Conservation (phyloP, 192 early-diverging fungal genomes). For the Coemansia sp. region DNA sequence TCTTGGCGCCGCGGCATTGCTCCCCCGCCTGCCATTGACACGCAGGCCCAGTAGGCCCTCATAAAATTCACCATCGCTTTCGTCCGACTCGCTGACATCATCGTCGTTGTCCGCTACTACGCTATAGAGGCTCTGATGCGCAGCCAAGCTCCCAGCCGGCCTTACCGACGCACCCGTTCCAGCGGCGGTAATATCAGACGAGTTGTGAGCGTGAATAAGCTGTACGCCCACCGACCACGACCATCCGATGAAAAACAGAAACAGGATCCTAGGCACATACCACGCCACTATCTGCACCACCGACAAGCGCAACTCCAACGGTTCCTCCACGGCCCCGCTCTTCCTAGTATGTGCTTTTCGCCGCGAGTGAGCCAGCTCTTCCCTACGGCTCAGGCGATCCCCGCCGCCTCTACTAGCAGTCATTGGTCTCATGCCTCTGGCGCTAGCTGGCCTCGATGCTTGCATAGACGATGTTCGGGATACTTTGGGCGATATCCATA, state of each 20-base stretch:
- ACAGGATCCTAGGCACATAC: constrained; percentile 36
- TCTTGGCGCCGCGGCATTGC: background rate
- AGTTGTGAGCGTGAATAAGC: constrained; percentile 47
- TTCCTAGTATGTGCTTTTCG: constrained; percentile 16
- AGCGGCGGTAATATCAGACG: background rate
- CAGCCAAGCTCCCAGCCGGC: background rate
- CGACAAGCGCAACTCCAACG: constrained; percentile 20
- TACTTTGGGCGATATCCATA: constrained; percentile 49
- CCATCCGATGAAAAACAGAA: constrained; percentile 49
- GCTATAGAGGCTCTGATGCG: background rate
- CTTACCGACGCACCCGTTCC: background rate
- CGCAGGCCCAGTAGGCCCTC: constrained; percentile 6
- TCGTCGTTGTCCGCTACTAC: background rate
- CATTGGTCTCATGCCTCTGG: background rate
- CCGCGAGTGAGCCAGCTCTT: constrained; percentile 8
- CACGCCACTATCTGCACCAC: constrained; percentile 30
- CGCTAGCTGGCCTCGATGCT: background rate
- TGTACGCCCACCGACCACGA: constrained; percentile 43
- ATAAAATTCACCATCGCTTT: constrained; percentile 21
- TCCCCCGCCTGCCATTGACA: background rate
- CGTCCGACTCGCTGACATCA: constrained; percentile 17
- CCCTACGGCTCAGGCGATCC: constrained; percentile 1
- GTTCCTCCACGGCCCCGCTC: background rate
- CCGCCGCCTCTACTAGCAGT: background rate
- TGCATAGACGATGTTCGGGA: constrained; percentile 19